These are phyloP conservation scores for Huntiella decipiens DNA, from an alignment of 2,329 filamentous ascomycete genomes.

Conservation along the genomic window DNA sequence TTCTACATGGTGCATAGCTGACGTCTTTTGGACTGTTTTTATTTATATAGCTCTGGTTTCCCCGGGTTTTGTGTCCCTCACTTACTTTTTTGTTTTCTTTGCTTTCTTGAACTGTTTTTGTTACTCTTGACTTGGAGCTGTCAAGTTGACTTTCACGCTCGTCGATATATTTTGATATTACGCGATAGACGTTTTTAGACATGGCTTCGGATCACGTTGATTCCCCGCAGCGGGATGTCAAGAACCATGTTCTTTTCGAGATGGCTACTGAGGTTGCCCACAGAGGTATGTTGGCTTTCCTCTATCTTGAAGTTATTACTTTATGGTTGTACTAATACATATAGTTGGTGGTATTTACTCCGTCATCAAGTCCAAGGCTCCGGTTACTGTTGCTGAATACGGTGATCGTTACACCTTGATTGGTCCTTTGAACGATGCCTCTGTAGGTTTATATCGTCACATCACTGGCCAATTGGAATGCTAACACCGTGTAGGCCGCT, in stretches of 20 bases:
- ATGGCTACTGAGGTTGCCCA: constrained; percentile 94
- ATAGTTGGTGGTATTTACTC: constrained; percentile 96
- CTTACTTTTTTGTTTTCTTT: constrained; percentile 2
- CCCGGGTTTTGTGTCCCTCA: no score
- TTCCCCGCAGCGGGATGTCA: constrained; percentile 49
- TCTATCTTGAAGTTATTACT: background rate
- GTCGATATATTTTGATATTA: background rate
- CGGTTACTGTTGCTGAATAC: constrained; percentile 96
- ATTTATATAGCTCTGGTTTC: no score
- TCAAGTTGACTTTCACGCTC: background rate
- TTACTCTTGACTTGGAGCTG: background rate
- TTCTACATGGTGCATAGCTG: no score
- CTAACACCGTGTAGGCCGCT: constrained; percentile 43
- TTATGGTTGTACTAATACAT: constrained; percentile 1
- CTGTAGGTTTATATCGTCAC: constrained; percentile 35
- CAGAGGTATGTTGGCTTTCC: constrained; percentile 42
- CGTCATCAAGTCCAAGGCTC: constrained; percentile 95
- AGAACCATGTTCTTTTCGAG: constrained; percentile 92
- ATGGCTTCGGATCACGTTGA: constrained; percentile 18
- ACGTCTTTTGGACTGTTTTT: no score
- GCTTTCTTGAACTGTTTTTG: background rate
- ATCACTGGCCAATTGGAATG: background rate
- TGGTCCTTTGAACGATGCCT: constrained; percentile 79
- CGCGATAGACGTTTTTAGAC: constrained; percentile 1
- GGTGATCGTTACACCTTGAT: constrained; percentile 91